A percentile compares a stretch with the other conserved stretches of the same genome.
These are phyloP conservation scores for Bacidia rubella DNA, from an alignment of 495 filamentous ascomycete species.

Conservation along the genomic window DNA sequence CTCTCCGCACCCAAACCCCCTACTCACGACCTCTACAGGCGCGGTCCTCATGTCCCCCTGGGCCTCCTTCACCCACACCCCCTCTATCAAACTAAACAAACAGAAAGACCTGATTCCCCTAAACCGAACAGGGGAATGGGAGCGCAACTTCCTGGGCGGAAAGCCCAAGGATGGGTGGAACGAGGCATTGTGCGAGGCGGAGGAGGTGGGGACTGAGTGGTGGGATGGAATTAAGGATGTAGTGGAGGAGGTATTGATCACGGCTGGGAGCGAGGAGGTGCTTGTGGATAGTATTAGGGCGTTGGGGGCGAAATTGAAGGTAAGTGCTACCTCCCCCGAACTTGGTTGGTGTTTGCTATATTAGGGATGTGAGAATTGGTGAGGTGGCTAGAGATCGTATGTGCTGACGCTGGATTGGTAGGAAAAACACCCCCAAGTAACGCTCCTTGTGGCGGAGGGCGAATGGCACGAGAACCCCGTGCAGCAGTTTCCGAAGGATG, in stretches of 20 bases:
- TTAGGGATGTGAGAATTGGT: background rate
- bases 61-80: conserved; percentile 32
- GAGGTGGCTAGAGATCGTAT: background rate
- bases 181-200: conserved; percentile 35
- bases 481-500: background rate
- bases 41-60: conserved; percentile 42
- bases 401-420: background rate
- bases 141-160: conserved; percentile 30
- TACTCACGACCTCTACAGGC: too few species aligned
- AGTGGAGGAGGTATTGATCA: conserved; percentile 36
- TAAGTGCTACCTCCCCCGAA: conserved; percentile 12
- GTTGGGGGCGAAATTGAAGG: conserved; percentile 34
- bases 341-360: background rate
- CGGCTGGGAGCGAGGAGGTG: conserved; percentile 43
- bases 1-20: conserved; percentile 27
- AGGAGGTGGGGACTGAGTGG: conserved; percentile 33
- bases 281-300: conserved; percentile 41
- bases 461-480: conserved; percentile 12
- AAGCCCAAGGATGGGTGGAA: conserved; percentile 39
- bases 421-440: conserved; percentile 7
- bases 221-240: conserved; percentile 33
- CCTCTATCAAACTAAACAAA: conserved; percentile 28
- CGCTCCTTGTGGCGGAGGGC: conserved; percentile 7
- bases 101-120: conserved; percentile 35
- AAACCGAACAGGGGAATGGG: conserved; percentile 26